Conservation (phyloP, 805 yeast genomes). For the Teunomyces gatunensis region DNA sequence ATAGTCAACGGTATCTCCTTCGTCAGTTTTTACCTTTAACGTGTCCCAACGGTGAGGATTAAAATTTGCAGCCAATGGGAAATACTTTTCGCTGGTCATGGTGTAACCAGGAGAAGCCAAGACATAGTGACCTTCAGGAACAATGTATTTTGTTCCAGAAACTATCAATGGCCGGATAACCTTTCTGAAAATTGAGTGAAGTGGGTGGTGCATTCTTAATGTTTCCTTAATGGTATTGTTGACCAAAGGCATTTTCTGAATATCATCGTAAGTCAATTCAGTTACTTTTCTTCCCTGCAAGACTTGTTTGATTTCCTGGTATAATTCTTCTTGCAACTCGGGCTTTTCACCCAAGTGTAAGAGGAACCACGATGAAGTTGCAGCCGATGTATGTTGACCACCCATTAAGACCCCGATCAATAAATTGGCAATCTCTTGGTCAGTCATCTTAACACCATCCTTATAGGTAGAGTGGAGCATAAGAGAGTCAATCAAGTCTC, state of each 20-base stretch:
- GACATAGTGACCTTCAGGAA: constrained; percentile 86
- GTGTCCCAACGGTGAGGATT: constrained; percentile 83
- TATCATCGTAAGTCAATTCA: constrained; percentile 75
- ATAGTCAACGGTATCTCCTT: constrained; percentile 60
- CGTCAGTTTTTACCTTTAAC: constrained; percentile 2
- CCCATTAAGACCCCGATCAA: constrained; percentile 97
- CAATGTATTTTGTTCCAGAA: constrained; percentile 73
- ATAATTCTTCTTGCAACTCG: constrained; percentile 76
- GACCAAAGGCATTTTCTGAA: constrained; percentile 75
- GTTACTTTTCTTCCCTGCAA: constrained; percentile 44
- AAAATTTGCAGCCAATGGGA: constrained; percentile 69
- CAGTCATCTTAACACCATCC: constrained; percentile 92
- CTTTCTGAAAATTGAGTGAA: constrained; percentile 92
- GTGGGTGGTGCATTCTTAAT: constrained; percentile 90
- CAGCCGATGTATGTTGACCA: constrained; percentile 96
- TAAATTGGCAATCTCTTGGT: constrained; percentile 88
- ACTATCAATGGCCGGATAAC: constrained; percentile 76
- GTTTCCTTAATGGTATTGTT: constrained; percentile 89
- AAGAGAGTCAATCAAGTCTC: constrained; percentile 80
- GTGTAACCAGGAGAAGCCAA: constrained; percentile 93
- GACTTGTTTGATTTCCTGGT: constrained; percentile 66
- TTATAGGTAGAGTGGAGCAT: constrained; percentile 81
- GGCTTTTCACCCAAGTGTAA: constrained; percentile 87
- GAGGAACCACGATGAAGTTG: constrained; percentile 93
- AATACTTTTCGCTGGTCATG: constrained; percentile 70